Evolutionary conservation across 768 basidiomycete genomes (phyloP).

Genomic region (Kwoniella mangroviensis): DNA sequence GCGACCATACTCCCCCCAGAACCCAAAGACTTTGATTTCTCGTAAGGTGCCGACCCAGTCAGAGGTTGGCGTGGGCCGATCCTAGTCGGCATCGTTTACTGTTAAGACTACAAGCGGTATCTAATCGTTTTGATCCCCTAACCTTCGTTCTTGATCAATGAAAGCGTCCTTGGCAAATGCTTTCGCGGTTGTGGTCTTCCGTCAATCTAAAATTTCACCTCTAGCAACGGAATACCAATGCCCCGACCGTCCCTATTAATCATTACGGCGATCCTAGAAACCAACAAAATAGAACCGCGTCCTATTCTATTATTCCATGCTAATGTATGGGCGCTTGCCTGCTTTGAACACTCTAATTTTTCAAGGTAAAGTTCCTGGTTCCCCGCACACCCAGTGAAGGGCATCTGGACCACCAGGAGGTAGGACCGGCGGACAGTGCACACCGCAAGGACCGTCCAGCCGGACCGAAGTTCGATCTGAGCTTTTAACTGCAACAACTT

Average conservation of each 20-base stretch:
- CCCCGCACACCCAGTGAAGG: conserved; percentile 71
- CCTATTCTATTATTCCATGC: conserved; percentile 83
- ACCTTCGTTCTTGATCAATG: conserved; percentile 85
- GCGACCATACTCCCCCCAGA: no score
- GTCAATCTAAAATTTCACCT: conserved; percentile 85
- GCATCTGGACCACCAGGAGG: conserved; percentile 74
- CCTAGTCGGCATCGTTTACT: conserved; percentile 83
- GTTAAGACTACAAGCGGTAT: conserved; percentile 83
- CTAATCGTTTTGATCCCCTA: conserved; percentile 81
- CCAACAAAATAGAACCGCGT: conserved; percentile 82
- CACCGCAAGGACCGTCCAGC: no score
- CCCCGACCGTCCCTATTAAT: conserved; percentile 82
- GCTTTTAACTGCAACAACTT: conserved; percentile 63
- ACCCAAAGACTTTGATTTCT: no score
- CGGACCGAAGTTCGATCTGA: conserved; percentile 62
- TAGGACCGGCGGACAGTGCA: conserved; percentile 71
- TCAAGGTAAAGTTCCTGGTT: conserved; percentile 81
- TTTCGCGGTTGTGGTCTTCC: conserved; percentile 81
- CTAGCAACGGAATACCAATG: conserved; percentile 80
- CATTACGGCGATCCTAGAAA: conserved; percentile 78
- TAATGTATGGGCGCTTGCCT: conserved; percentile 76
- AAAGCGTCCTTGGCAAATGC: conserved; percentile 85
- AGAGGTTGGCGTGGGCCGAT: no score
- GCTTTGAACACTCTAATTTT: conserved; percentile 82
- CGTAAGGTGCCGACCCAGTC: no score